A percentile compares a stretch with the other conserved stretches of the same genome.
Evolutionary conservation across 2,329 filamentous ascomycete genomes (phyloP).

Genomic region (Leptographium procerum): DNA sequence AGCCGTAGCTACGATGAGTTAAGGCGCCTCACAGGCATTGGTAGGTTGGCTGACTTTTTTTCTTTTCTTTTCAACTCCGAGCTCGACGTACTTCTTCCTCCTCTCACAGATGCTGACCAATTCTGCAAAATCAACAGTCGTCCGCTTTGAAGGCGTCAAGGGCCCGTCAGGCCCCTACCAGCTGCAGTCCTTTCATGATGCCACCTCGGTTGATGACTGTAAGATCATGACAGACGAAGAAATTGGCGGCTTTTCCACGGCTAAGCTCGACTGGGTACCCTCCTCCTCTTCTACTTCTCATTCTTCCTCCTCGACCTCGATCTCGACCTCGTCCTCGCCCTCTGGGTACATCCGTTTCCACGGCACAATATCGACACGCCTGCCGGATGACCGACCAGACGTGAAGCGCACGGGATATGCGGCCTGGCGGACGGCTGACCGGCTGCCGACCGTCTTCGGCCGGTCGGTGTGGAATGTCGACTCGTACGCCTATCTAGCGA

Average conservation of each 20-base stretch:
- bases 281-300: too few relatives aligned
- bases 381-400: slow-evolving; percentile 63
- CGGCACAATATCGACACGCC: slow-evolving; percentile 74
- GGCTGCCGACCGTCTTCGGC: slow-evolving; percentile 71
- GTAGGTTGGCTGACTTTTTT: slow-evolving; percentile 22
- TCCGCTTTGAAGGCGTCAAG: slow-evolving; percentile 59
- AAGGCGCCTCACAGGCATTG: slow-evolving; percentile 42
- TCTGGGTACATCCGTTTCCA: slow-evolving; percentile 66
- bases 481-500: slow-evolving; percentile 73
- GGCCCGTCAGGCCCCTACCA: slow-evolving; percentile 51
- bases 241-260: slow-evolving; percentile 76
- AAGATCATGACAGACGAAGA: slow-evolving; percentile 81
- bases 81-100: too few relatives aligned
- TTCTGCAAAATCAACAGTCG: slow-evolving; percentile 32
- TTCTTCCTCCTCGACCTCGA: slow-evolving; percentile 8
- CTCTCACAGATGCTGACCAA: slow-evolving; percentile 2
- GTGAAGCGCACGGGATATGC: slow-evolving; percentile 77
- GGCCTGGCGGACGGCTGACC: slow-evolving; percentile 76
- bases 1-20: slow-evolving; percentile 50
- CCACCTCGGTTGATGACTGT: slow-evolving; percentile 35
- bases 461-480: slow-evolving; percentile 81
- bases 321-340: slow-evolving; percentile 9
- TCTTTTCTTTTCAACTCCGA: neutral
- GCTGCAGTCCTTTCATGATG: slow-evolving; percentile 51
- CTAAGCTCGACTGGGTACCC: slow-evolving; percentile 54